A percentile compares a stretch with the other conserved stretches of the same genome.
phyloP scores from a whole-genome alignment of 805 yeast genomes.

The Metschnikowia peoriensis region DNA sequence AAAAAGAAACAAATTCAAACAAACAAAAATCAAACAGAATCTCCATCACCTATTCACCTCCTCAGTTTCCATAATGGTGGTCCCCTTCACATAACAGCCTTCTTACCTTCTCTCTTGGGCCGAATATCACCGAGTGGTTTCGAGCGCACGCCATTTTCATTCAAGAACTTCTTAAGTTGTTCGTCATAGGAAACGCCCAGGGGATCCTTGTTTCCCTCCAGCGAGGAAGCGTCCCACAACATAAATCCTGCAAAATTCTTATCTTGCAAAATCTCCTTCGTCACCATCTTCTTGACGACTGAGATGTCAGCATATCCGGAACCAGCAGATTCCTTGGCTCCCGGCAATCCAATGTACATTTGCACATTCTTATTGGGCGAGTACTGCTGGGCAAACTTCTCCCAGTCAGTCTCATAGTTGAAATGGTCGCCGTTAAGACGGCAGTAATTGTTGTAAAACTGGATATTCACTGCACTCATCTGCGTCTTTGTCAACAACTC shows the following conservation, averaged over 20 bases:
- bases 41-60: no score
- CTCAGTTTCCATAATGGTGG: no score
- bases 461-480: conserved; percentile 79
- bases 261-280: conserved; percentile 10
- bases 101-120: neutral
- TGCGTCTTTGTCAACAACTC: conserved; percentile 46
- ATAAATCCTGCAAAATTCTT: conserved; percentile 63
- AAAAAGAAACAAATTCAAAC: no score
- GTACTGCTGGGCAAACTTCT: conserved; percentile 51
- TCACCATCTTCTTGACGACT: conserved; percentile 20
- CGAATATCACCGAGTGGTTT: neutral
- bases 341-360: conserved; percentile 73
- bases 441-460: conserved; percentile 85
- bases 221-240: conserved; percentile 82
- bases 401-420: conserved; percentile 67
- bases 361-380: conserved; percentile 72
- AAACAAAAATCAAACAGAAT: no score
- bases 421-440: conserved; percentile 42
- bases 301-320: conserved; percentile 47
- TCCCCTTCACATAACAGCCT: neutral
- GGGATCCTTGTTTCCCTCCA: conserved; percentile 41
- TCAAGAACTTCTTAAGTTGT: conserved; percentile 10
- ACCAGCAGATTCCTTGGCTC: conserved; percentile 48
- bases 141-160: neutral
- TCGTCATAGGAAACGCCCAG: conserved; percentile 11